A percentile compares a stretch with the other conserved stretches of the same genome.
phyloP scores from a whole-genome alignment of 2,329 filamentous ascomycete species.

The Leptographium galeiforme region DNA sequence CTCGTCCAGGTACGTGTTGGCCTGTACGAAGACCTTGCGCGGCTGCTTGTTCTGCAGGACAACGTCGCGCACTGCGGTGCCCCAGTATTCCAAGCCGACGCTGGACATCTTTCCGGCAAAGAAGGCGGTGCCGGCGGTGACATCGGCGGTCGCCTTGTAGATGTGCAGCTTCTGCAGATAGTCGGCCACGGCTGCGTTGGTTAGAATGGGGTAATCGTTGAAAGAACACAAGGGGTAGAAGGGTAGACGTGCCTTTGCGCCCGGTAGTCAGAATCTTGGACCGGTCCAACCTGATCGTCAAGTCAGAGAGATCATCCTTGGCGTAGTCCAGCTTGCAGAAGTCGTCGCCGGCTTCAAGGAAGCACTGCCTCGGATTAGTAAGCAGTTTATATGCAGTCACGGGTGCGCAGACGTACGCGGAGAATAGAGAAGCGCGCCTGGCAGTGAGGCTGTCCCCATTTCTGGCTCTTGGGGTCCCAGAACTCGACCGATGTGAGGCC shows the following conservation, averaged over 20 bases:
- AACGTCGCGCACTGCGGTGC: constrained; percentile 60
- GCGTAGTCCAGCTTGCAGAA: constrained; percentile 73
- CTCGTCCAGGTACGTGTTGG: constrained; percentile 66
- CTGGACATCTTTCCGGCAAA: constrained; percentile 67
- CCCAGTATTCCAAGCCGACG: constrained; percentile 75
- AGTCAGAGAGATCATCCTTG: constrained; percentile 61
- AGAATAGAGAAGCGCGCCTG: constrained; percentile 86
- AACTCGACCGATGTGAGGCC: constrained; percentile 80
- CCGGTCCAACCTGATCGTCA: constrained; percentile 72
- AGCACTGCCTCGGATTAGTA: constrained; percentile 33
- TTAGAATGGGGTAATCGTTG: background rate
- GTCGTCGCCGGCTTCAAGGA: constrained; percentile 72
- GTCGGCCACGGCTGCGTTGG: constrained; percentile 52
- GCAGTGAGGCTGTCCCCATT: constrained; percentile 89
- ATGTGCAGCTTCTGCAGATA: constrained; percentile 87
- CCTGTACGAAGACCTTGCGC: constrained; percentile 87
- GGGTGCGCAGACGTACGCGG: constrained; percentile 21
- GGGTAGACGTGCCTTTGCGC: constrained; percentile 39
- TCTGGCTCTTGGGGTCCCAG: constrained; percentile 82
- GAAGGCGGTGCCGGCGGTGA: constrained; percentile 61
- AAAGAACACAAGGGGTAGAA: background rate
- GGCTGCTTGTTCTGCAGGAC: constrained; percentile 68
- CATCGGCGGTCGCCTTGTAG: constrained; percentile 82
- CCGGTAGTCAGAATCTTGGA: constrained; percentile 76
- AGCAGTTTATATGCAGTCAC: background rate